Conservation (phyloP, 2,329 filamentous ascomycete genomes). For the Coccinonectria pachysandricola region DNA sequence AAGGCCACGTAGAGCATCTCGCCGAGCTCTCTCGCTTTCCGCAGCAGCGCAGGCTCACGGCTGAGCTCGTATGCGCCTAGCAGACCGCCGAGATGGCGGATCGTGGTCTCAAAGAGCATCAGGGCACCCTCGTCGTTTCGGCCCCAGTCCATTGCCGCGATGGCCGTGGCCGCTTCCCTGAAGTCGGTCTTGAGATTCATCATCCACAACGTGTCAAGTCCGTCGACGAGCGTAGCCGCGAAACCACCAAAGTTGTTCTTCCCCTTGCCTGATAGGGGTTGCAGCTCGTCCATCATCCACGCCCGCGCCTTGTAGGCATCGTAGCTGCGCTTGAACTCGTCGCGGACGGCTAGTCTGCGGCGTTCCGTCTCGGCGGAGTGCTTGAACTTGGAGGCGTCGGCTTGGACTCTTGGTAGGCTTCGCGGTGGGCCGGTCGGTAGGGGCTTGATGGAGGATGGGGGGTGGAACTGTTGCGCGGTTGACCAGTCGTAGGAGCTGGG, state of each 20-base stretch:
- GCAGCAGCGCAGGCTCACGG: conserved; percentile 32
- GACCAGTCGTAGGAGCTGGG: conserved; percentile 24
- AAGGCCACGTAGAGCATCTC: conserved; percentile 45
- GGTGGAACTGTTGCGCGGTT: conserved; percentile 15
- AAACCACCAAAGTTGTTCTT: conserved; percentile 43
- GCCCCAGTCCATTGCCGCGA: conserved; percentile 41
- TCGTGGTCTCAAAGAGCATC: conserved; percentile 45
- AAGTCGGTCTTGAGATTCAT: conserved; percentile 51
- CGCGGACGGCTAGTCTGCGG: conserved; percentile 29
- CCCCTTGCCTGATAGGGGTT: conserved; percentile 34
- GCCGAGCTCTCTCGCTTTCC: conserved; percentile 41
- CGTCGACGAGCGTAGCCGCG: conserved; percentile 50
- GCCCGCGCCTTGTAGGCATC: conserved; percentile 41
- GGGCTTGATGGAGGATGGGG: conserved; percentile 21
- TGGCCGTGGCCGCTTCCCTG: conserved; percentile 38
- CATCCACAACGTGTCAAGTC: conserved; percentile 52
- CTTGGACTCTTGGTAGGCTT: conserved; percentile 22
- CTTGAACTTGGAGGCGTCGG: conserved; percentile 13
- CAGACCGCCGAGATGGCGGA: conserved; percentile 42
- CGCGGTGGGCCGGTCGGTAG: conserved; percentile 18
- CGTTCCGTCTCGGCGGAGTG: conserved; percentile 10
- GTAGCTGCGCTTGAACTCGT: conserved; percentile 35
- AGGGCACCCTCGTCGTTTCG: conserved; percentile 32
- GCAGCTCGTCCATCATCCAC: conserved; percentile 44
- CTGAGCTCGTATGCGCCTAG: conserved; percentile 42